Base-by-base conservation (phyloP, 148 eudicot species). In the Polygonum aviculare region DNA sequence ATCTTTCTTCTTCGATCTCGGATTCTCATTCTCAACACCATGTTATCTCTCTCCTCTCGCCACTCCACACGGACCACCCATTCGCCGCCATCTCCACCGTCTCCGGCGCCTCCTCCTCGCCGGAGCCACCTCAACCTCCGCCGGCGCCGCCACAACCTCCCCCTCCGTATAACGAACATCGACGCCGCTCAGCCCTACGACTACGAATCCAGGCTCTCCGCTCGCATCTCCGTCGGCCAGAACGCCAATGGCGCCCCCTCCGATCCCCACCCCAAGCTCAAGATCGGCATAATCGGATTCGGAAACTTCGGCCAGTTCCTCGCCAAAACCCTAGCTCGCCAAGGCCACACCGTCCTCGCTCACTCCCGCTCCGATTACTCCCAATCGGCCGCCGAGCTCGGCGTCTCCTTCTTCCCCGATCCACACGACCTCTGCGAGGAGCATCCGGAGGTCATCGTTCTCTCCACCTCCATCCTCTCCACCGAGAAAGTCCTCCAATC, bases 271-370 rank as follows among this genome's bases (percentile, higher is more conserved):
- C 1, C 80, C 5, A 85, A 83, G 73, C 83, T 92, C 10, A 92
- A 90, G 72, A 82, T 92, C 21, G 94, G 85, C 39, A 83, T 90
- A 10, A 75, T 90, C 0, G 97, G 97, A 7, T 92, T 92, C 76
- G 94, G 95, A 12, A 93, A 90, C 73, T 93, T 79, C 82, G 95
- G 95, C 5, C 95, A 93, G 63, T 90, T 90, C 74, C 79, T 93
- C 15, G 93, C 97, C 31, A 89, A 84, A 86, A 79, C 97, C 82
- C 82, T 93, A 57, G 80, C 80, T 45, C 57, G 80, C 2, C 97
- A 92, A 21, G 94, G 97, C 6, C 97, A 92, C 49, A 79, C 76
- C 1, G 93, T 92, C 40, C 80, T 87, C 1, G 97, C 94, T 0
- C 85, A 90, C 59, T 92, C 97, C 14, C 83, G 92, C n/a, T 73